Base-by-base conservation (phyloP, 164 flowering plant genomes). In the Protea cynaroides region DNA sequence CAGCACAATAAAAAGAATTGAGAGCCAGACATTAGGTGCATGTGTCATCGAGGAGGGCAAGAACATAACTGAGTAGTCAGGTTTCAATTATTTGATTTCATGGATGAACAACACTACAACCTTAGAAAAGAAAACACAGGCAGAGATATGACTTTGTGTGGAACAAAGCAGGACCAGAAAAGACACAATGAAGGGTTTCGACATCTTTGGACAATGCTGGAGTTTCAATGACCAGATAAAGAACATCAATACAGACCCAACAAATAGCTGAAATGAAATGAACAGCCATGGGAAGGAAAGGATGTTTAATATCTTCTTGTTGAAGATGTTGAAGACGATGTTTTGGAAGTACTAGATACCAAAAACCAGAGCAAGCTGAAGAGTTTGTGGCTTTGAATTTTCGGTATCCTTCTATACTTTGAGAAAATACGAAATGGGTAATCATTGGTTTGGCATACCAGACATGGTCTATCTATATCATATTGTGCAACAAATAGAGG, bases 41-140 rank as follows among this genome's bases (percentile, higher is more conserved):
- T 2, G 78, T 34, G 38, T 87, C 88, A 4, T 97, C 98, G 1
- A 93, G 82, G 51, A 70, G 0, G 92, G 77, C 0, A 94, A 86
- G 72, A 92, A 85, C 21, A 88, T 62, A 19, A 90, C 98, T 0
- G 89, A 79, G 73, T 90, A 90, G 10, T 80, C 96, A 14, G 98
- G 98, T 66, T 92, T 96, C 0, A 92, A 74, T 0, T 93, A 88
- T 74, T 92, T 90, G 73, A 92, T 90, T 25, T 90, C 93, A 68
- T 92, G 96, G 61, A 96, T 93, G 77, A 90, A 90, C 1, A 97
- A 90, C 34, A 92, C 98, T n/a, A 96, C 98, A 9, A 86, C 96
- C 64, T 90, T 93, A 6, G 98, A 88, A 78, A 93, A 85, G 8
- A 92, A 86, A 24, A 92, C 94, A 59, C 93, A 85, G 8, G 98